Base-by-base conservation (phyloP, 345 rosid species). In the Sapria himalayana region DNA sequence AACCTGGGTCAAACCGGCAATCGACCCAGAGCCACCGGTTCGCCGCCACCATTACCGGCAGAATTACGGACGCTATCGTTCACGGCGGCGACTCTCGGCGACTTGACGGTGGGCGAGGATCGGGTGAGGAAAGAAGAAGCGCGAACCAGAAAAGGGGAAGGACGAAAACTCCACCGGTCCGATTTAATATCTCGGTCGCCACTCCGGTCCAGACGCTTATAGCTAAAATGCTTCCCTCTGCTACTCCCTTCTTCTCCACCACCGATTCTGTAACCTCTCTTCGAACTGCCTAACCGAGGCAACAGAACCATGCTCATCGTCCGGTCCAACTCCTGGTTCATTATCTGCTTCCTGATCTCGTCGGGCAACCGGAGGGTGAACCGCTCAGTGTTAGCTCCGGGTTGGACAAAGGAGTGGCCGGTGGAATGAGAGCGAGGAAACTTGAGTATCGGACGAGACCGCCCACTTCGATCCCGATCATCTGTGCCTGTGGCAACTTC, bases 371-470 rank as follows among this genome's bases (percentile, higher is more conserved):
- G 53, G 17, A 89, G 35, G 5, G 93, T 89, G 70, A 79, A 89
- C 50, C 95, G 69, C 35, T 89, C 98, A 0, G 71, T 72, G 45
- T 72, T 67, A 33, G 79, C 86, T 2, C 98, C 95, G 1, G 91
- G 92, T 12, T 72, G 78, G n/a, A 89, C 56, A 51, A 77, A 41
- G 6, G 93, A 82, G 44, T 89, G 98, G 0, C 98, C 98, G 13
- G 95, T 89, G 4, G 98, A 70, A 43, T 89, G 95, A 1, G 99
- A 89, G 19, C 92, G 67, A 6, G 69, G 51, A 22, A 71, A 65
- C 43, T 42, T 52, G 4, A 50, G 49, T 25, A 57, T 63, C 40
- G 59, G 22, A n/a, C n/a, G n/a, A n/a, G n/a, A n/a, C n/a, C n/a
- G n/a, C n/a, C n/a, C 9, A 43, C 58, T 15, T 55, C 19, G 58